Conservation (phyloP, 2,329 filamentous ascomycete genomes). For the Diaporthe ilicicola region DNA sequence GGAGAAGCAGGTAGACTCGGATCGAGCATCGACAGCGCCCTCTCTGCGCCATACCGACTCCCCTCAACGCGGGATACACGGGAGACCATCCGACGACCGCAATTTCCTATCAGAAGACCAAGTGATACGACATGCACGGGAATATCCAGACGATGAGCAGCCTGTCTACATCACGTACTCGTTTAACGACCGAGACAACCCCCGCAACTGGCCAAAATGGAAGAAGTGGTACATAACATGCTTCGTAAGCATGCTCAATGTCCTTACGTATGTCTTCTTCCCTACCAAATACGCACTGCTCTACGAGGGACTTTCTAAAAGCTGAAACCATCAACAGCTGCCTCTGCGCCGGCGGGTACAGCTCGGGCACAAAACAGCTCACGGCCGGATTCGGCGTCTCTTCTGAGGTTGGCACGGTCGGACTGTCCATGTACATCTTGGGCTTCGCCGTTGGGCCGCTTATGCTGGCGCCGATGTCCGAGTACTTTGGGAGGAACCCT, state of each 20-base stretch:
- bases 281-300: neutral
- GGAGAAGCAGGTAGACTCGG: constrained; percentile 7
- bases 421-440: constrained; percentile 26
- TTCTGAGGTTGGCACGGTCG: constrained; percentile 10
- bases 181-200: constrained; percentile 15
- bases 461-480: constrained; percentile 19
- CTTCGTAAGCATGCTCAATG: constrained; percentile 26
- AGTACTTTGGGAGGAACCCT: constrained; percentile 25
- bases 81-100: neutral
- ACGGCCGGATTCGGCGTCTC: constrained; percentile 3
- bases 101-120: constrained; percentile 12
- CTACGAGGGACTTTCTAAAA: neutral
- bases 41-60: neutral
- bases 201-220: constrained; percentile 16
- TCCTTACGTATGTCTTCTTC: constrained; percentile 9
- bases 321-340: neutral
- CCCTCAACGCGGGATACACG: neutral
- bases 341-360: constrained; percentile 25
- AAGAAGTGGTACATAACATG: constrained; percentile 29
- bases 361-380: constrained; percentile 20
- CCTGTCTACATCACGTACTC: constrained; percentile 21
- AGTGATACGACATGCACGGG: constrained; percentile 13
- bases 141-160: neutral
- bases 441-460: constrained; percentile 26
- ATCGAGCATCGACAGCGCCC: neutral